Base-by-base conservation (phyloP, 345 rosid genomes). In the Bruguiera sexangula region DNA sequence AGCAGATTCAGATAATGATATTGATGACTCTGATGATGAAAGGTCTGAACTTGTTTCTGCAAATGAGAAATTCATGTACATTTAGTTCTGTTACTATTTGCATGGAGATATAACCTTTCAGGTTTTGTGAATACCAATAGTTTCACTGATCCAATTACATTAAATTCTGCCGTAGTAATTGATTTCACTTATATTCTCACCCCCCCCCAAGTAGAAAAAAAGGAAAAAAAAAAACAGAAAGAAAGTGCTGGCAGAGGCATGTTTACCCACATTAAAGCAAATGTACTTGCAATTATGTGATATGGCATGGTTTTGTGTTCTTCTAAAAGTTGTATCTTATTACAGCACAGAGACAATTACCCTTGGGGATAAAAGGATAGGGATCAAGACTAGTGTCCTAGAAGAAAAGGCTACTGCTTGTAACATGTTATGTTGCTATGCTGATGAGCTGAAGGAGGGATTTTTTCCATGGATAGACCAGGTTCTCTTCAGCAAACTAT, bases 361-460 rank as follows among this genome's bases (percentile, higher is more conserved):
- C 39, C 91, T 91, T 59, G 98, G 97, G 63, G 98, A 95, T 80
- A 95, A 95, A 86, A 86, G 98, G 80, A 95, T 87, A 63, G 97
- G 98, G 59, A 95, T 95, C 73, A 87, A 87, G 77, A 95, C 99
- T 13, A 92, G 98, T 75, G 94, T 95, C 66, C 82, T 95, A 65
- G 99, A 95, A 80, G 99, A 95, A 82, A 95, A 95, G 69, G 97
- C 98, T 60, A 88, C 97, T 15, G 98, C 99, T 56, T 95, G 99
- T 73, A 92, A 92, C 83, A 91, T 94, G 99, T 81, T 95, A 10
- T 95, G 99, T 67, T 92, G 98, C 79, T 89, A 95, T 83, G 99
- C 97, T 31, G 98, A 95, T 79, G 98, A 95, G 82, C 76, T 95
- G 78, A 95, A 95, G 82, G 98, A 95, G 82, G 99, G 97, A 67